Evolutionary conservation across 2,329 filamentous ascomycete species (phyloP).

Genomic region (Diplodia scrobiculata): DNA sequence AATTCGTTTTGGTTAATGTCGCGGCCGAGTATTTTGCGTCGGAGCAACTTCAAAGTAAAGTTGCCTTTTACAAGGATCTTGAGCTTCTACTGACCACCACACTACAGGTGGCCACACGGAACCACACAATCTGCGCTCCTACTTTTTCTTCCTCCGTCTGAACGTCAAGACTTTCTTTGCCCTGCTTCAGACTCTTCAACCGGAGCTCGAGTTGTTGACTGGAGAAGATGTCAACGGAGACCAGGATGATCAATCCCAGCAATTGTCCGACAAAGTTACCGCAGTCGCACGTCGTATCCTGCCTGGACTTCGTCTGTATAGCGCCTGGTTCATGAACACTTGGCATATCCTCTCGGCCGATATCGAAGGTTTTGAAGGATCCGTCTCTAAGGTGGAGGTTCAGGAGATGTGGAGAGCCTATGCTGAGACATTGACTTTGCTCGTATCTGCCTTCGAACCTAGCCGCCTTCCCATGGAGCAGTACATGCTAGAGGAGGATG

Average conservation of each 20-base stretch:
- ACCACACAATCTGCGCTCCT: conserved; percentile 34
- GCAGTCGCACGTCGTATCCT: conserved; percentile 63
- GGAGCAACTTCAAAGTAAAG: conserved; percentile 60
- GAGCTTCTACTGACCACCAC: not conserved
- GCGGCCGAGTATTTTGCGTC: conserved; percentile 75
- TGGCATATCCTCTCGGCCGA: conserved; percentile 58
- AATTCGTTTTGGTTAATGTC: conserved; percentile 83
- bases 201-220: conserved; percentile 66
- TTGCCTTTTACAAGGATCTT: not conserved
- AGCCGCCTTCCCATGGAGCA: conserved; percentile 57
- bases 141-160: conserved; percentile 69
- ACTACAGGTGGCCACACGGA: conserved; percentile 26
- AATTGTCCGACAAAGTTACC: conserved; percentile 56
- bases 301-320: conserved; percentile 67
- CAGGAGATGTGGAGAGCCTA: conserved; percentile 68
- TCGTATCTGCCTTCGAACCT: conserved; percentile 62
- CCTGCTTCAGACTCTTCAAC: conserved; percentile 68
- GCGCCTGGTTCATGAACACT: conserved; percentile 65
- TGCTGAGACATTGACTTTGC: conserved; percentile 61
- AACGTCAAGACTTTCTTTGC: conserved; percentile 77
- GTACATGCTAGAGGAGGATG: conserved; percentile 70
- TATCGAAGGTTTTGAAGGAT: conserved; percentile 57
- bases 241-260: conserved; percentile 36
- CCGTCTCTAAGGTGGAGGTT: conserved; percentile 59
- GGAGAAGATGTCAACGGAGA: conserved; percentile 45